These are phyloP conservation scores for Aspergillus sp. DNA, from an alignment of 2,329 filamentous ascomycete genomes.

Conservation along the genomic window DNA sequence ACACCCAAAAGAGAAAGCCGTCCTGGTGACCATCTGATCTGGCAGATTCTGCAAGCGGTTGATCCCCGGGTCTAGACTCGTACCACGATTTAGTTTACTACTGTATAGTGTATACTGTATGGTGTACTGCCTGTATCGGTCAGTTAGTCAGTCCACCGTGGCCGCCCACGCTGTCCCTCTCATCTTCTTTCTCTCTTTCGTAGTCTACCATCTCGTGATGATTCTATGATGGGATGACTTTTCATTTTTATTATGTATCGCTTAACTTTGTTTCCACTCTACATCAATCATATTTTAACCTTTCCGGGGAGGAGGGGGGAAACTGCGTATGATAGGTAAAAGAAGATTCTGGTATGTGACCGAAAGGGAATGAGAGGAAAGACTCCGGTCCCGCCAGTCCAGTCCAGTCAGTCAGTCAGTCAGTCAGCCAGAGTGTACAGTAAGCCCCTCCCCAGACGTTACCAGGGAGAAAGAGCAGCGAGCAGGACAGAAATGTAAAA, in stretches of 20 bases:
- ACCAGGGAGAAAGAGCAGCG: neutral
- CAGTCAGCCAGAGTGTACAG: neutral
- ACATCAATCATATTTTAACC: no score
- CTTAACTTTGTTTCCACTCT: no score
- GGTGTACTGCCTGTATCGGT: slow-evolving; percentile 1
- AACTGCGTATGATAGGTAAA: neutral
- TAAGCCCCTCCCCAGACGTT: neutral
- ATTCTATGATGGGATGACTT: neutral
- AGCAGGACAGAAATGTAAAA: neutral
- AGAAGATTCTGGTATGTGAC: neutral
- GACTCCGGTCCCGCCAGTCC: no score
- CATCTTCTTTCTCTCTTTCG: no score
- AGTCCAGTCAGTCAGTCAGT: no score
- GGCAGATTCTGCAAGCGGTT: slow-evolving; percentile 27
- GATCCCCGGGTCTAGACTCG: slow-evolving; percentile 22
- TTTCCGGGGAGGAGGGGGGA: neutral
- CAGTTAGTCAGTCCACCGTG: neutral
- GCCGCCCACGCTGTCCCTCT: neutral
- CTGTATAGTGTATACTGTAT: neutral
- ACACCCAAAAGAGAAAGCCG: slow-evolving; percentile 25
- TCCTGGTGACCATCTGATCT: slow-evolving; percentile 23
- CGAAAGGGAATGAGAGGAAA: neutral
- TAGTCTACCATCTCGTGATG: neutral
- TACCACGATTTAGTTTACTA: slow-evolving; percentile 2
- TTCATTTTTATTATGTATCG: neutral